These are phyloP conservation scores for Condylostoma magnum DNA, from an alignment of 169 alveolate genomes.

Conservation along the genomic window DNA sequence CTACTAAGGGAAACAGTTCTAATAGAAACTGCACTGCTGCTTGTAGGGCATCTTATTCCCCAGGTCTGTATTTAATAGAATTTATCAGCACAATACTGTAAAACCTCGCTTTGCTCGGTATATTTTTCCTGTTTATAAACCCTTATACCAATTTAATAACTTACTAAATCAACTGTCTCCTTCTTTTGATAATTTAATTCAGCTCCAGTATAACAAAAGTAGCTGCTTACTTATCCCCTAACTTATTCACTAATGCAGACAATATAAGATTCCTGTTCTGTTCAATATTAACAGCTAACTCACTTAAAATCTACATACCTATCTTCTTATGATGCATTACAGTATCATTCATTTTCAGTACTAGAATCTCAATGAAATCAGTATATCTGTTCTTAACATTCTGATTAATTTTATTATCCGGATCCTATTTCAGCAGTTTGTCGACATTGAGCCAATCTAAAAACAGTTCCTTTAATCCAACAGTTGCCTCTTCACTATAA, in stretches of 20 bases:
- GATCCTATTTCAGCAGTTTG: not conserved
- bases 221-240: slow-evolving; percentile 15
- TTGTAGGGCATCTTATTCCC: slow-evolving; percentile 5
- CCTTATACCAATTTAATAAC: not conserved
- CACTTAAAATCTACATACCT: not conserved
- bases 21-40: not conserved
- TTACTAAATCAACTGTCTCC: not conserved
- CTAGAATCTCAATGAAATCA: slow-evolving; percentile 13
- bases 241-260: not conserved
- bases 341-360: not conserved
- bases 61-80: slow-evolving; percentile 1
- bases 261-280: not conserved
- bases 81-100: slow-evolving; percentile 21
- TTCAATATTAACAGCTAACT: slow-evolving; percentile 3
- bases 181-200: not conserved
- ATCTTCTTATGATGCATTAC: slow-evolving; percentile 1
- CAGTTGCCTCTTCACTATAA: slow-evolving; percentile 6
- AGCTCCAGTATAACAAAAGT: slow-evolving; percentile 21
- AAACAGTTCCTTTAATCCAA: slow-evolving; percentile 25
- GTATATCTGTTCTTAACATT: slow-evolving; percentile 1
- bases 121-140: not conserved
- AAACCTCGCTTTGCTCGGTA: not conserved
- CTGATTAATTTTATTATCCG: not conserved
- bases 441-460: too few species aligned
- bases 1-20: not conserved